Percentiles rank a stretch among this genome's conserved stretches.
Evolutionary conservation across 140 eudicot genomes (phyloP).

Genomic region (Oenanthe javanica): DNA sequence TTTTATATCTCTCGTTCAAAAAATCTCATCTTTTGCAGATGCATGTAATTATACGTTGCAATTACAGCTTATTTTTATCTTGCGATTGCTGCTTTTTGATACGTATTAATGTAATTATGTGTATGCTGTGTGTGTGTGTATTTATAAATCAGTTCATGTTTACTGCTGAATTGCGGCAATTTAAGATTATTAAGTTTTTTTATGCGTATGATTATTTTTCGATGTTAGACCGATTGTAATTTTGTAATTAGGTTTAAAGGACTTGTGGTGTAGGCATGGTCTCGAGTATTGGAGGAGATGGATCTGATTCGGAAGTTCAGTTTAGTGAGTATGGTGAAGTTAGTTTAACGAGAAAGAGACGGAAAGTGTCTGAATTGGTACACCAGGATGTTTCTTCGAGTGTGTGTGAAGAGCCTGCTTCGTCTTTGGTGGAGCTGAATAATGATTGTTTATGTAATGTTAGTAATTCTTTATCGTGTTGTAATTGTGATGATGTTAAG

Average conservation of each 20-base stretch:
- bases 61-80: background rate
- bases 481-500: conserved; percentile 18
- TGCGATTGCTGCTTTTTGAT: background rate
- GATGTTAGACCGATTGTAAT: background rate
- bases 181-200: background rate
- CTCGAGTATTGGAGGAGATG: background rate
- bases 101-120: background rate
- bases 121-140: too few species aligned
- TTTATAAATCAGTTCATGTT: background rate
- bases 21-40: background rate
- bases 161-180: background rate
- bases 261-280: conserved; percentile 9
- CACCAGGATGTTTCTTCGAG: background rate
- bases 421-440: background rate
- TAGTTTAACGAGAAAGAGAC: conserved; percentile 12
- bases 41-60: background rate
- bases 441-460: background rate
- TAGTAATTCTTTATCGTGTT: conserved; percentile 9
- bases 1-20: too few species aligned
- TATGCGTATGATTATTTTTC: background rate
- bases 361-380: background rate
- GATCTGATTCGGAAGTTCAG: background rate
- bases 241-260: background rate
- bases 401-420: background rate
- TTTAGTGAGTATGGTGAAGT: background rate